Percentiles rank a stretch among this genome's conserved stretches.
Conservation (phyloP, 176 grass and related monocot species). For the Triticum timopheevii region DNA sequence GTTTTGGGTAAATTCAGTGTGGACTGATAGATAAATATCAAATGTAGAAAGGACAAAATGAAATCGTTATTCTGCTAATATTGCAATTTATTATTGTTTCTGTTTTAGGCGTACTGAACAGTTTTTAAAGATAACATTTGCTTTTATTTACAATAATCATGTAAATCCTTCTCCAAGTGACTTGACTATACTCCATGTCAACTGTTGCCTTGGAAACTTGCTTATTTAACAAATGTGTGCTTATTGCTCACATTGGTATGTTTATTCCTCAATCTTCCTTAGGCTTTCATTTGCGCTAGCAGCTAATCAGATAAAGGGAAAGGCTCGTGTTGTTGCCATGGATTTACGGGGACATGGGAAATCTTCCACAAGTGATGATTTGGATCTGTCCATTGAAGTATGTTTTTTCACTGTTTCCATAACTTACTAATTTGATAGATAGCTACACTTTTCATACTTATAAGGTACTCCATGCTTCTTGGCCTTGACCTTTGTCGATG, state of each 20-base stretch:
- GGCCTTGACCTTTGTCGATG: background rate
- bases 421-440: background rate
- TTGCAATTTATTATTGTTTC: background rate
- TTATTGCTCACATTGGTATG: slow-evolving; percentile 13
- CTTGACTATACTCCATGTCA: background rate
- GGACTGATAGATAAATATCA: background rate
- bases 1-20: background rate
- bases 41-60: background rate
- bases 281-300: slow-evolving; percentile 97
- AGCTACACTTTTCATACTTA: background rate
- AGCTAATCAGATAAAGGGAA: slow-evolving; percentile 78
- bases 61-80: background rate
- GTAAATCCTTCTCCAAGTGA: background rate
- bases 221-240: slow-evolving; percentile 10
- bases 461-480: background rate
- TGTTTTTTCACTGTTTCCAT: slow-evolving; percentile 18
- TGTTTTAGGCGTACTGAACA: background rate
- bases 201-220: background rate
- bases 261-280: slow-evolving; percentile 28
- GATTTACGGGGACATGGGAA: slow-evolving; percentile 95
- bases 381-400: slow-evolving; percentile 92
- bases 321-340: slow-evolving; percentile 71
- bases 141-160: background rate
- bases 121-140: background rate
- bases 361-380: slow-evolving; percentile 71